Base-by-base conservation (phyloP, 2,329 filamentous ascomycete genomes). In the Cytospora chrysosperma region DNA sequence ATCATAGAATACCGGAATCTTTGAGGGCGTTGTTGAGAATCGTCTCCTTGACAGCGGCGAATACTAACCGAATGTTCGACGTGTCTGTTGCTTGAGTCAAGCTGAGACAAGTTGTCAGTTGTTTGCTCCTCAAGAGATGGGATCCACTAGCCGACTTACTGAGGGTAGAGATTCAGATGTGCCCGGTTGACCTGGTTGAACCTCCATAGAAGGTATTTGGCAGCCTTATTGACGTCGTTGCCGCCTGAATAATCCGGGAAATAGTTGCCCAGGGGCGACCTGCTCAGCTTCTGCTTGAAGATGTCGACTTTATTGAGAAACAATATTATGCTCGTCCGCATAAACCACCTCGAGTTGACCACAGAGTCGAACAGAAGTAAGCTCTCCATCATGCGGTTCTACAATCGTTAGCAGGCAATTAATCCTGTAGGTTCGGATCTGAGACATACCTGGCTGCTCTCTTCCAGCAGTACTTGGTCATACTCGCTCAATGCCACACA, bases 321-420 rank as follows among this genome's bases (percentile, higher is more conserved):
- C 63, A 99, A 83, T 73, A 99, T 98, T 74, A 99, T 99, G 74
- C 93, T 97, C 15, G 95, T 99, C 70, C 95, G 85, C 90, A 98
- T 96, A 78, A 99, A 99, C 95, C 95, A 99, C 70, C 95, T 85
- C 34, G 95, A 98, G 78, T 99, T 99, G 70, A 99, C 95, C 5
- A 99, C 95, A 1, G 94, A 98, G 77, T 99, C 95, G 75, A 99
- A 99, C 5, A 99, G 84, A 19, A 98, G 86, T 59, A 99, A 78
- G 73, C 93, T 97, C 77, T 99, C 95, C 92, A 98, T 97, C 95
- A 99, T 99, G 67, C 95, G 95, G 76, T 99, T 99, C 92, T 97
- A 70, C 50, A 26, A 8, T 19, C 19, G 58, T 70, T 63, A 74
- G 49, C 49, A 17, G 62, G 40, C 47, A 57, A n/a, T 15, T n/a